Evolutionary conservation across 2,329 filamentous ascomycete species (phyloP), one percentile per base, ranked within the genome.

Genomic region (Fusarium veterinarium): DNA sequence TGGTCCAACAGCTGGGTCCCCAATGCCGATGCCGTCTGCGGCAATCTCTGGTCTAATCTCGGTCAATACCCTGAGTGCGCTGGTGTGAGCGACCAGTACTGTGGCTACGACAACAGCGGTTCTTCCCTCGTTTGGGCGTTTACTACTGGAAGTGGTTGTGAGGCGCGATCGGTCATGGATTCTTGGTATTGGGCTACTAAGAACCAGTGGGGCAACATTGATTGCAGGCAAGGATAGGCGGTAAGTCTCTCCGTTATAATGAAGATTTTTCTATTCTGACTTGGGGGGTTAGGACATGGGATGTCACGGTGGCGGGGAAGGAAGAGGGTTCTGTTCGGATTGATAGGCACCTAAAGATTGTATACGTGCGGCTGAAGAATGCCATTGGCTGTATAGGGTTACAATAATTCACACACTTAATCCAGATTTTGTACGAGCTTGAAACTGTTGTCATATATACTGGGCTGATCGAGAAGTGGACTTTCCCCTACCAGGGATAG

Each of bases 131-230:
- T 53, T 6, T 53, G 49, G 33, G 49, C 49, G 2, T 53, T 53
- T n/a, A 38, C 33, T 0, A 28, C 23, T 12, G 33, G 33, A n/a
- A 28, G 33, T 5, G 49, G 23, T 7, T 53, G 49, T 3, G 5
- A n/a, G 6, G 49, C 49, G 10, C 3, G 1, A 17, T 28, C 23
- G 0, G 49, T 53, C 23, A 53, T 53, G 49, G 49, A 53, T 53
- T 53, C 49, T 28, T 53, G 49, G 49, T 53, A 53, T 3, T 53
- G 49, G 49, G 49, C 49, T 28, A 53, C 49, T 17, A 53, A 53
- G 49, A 53, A 53, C 33, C 19, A 40, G 23, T 52, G 49, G 49
- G 49, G 49, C 5, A 52, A 52, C 31, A 52, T 52, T n/a, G 33
- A 52, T 1, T 52, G 49, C 10, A 25, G 49, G 11, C 23, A 38